Conservation (phyloP, 331 rosid species). For the Prunus yedoensis region DNA sequence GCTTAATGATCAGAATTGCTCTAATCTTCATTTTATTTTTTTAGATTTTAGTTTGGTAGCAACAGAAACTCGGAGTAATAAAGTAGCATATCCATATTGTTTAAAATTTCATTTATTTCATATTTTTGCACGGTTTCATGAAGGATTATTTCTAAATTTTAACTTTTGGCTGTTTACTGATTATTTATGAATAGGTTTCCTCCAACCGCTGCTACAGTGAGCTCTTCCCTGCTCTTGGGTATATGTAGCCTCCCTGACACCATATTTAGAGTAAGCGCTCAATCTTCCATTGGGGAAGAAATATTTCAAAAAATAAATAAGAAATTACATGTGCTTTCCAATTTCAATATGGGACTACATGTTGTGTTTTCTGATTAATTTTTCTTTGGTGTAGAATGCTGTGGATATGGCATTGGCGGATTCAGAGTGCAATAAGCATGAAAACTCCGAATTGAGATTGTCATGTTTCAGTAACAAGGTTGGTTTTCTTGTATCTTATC, state of each 20-base stretch:
- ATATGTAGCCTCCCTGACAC: conserved; percentile 95
- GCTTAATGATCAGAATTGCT: neutral
- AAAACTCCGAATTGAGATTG: conserved; percentile 52
- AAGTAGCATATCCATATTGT: too few species aligned
- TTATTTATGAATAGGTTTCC: conserved; percentile 63
- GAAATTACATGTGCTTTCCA: neutral
- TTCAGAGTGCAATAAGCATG: conserved; percentile 52
- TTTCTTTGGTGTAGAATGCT: conserved; percentile 58
- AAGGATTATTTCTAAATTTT: neutral
- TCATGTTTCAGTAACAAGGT: conserved; percentile 87
- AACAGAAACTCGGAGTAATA: too few species aligned
- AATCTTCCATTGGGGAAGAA: neutral
- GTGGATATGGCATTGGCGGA: conserved; percentile 97
- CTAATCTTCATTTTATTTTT: neutral
- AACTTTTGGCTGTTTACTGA: conserved; percentile 6
- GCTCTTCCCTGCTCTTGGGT: conserved; percentile 93
- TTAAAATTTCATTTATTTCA: neutral
- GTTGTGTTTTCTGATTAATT: neutral
- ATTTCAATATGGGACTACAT: neutral
- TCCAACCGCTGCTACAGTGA: conserved; percentile 95
- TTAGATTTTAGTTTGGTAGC: too few species aligned
- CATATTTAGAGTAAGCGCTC: conserved; percentile 62
- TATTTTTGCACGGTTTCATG: neutral
- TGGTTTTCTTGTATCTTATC: conserved; percentile 8
- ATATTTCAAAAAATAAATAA: neutral